Conservation (phyloP, 305 asterid genomes). For the Fraxinus baroniana region DNA sequence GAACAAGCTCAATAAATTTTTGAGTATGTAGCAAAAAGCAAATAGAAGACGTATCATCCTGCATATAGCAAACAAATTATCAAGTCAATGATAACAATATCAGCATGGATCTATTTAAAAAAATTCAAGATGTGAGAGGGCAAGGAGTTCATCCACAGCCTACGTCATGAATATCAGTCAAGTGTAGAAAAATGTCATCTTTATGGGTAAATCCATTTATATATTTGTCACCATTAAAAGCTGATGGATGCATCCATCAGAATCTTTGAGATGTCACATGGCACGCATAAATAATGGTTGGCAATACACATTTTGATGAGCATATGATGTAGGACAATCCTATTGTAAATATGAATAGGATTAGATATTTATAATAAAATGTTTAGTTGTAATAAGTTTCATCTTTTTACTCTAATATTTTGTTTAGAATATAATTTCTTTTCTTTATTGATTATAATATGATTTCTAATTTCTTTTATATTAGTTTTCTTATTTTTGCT, state of each 20-base stretch:
- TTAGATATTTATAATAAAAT: too few species aligned
- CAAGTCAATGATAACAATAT: constrained; percentile 22
- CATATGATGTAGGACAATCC: neutral
- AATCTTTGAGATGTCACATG: neutral
- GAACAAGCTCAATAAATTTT: constrained; percentile 79
- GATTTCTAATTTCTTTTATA: too few species aligned
- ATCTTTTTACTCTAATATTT: too few species aligned
- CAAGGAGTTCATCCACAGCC: neutral
- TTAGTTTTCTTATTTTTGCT: too few species aligned
- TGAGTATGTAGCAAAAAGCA: constrained; percentile 82
- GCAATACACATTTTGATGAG: neutral
- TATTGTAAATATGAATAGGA: too few species aligned
- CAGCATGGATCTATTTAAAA: constrained; percentile 4
- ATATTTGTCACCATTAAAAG: neutral
- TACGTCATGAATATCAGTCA: neutral
- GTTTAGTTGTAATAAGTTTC: too few species aligned
- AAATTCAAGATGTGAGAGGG: neutral
- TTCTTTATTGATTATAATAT: too few species aligned
- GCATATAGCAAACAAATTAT: constrained; percentile 34
- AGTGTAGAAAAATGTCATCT: neutral
- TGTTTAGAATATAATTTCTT: too few species aligned
- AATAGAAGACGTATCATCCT: constrained; percentile 71
- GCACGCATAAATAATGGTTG: neutral
- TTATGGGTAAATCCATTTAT: neutral
- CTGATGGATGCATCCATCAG: neutral